A percentile compares a stretch with the other conserved stretches of the same genome.
Conservation (phyloP, 805 yeast genomes). For the Starmerella sirachaensis region DNA sequence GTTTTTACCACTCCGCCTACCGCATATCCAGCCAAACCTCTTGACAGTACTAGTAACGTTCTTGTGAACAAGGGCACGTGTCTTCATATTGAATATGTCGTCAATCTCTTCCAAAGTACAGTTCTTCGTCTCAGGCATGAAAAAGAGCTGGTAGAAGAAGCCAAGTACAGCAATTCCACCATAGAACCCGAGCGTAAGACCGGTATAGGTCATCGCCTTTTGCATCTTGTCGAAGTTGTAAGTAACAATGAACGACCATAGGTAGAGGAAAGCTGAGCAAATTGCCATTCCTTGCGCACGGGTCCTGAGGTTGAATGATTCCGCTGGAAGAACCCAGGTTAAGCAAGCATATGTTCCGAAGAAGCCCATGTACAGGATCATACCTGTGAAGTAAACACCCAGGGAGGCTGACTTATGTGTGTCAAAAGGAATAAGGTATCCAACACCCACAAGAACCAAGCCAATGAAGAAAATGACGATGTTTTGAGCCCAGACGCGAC, state of each 20-base stretch:
- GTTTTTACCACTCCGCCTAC: too few relatives aligned
- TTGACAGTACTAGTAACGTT: constrained; percentile 7
- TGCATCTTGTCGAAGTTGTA: constrained; percentile 51
- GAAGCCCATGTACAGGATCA: constrained; percentile 51
- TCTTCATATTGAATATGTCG: constrained; percentile 43
- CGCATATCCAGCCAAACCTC: constrained; percentile 11
- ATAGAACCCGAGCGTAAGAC: constrained; percentile 52
- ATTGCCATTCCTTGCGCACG: constrained; percentile 58
- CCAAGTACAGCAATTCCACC: constrained; percentile 56
- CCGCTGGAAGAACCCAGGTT: constrained; percentile 61
- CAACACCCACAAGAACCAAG: constrained; percentile 46
- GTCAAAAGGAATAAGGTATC: constrained; percentile 35
- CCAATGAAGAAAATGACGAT: constrained; percentile 49
- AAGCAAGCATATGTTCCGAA: constrained; percentile 56
- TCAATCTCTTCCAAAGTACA: constrained; percentile 64
- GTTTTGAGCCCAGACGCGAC: constrained; percentile 52
- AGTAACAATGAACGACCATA: constrained; percentile 54
- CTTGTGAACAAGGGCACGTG: constrained; percentile 28
- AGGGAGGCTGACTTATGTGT: constrained; percentile 38
- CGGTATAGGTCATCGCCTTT: constrained; percentile 46
- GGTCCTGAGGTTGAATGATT: constrained; percentile 45
- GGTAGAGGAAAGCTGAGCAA: constrained; percentile 40
- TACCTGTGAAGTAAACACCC: constrained; percentile 51
- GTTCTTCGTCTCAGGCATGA: constrained; percentile 63
- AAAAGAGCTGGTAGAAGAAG: constrained; percentile 30